Base-by-base conservation (phyloP, 345 rosid species). In the Erodium maritimum region DNA sequence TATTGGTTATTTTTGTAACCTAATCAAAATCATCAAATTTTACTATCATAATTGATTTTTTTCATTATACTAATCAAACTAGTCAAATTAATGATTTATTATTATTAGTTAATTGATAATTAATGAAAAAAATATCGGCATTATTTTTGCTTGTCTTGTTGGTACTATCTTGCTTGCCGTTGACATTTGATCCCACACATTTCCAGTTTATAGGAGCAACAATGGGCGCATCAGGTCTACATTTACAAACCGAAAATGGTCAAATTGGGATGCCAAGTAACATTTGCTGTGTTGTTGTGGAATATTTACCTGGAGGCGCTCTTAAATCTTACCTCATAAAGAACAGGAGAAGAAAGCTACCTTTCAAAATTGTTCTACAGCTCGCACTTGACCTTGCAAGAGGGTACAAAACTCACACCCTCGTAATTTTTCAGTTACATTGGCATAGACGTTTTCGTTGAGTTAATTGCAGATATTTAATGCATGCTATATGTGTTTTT, bases 361-460 rank as follows among this genome's bases (percentile, higher is more conserved):
- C 90, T 20, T 93, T 93, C 78, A 93, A 90, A 75, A 85, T 93
- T 63, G 99, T 93, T 48, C 75, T 80, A 48, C 97, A 93, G 79
- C 73, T 93, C 65, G 95, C 95, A 18, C 96, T 93, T 71, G 97
- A 93, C 77, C 91, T 93, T 58, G 99, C 99, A 33, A 81, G 95
- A 78, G 99, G 99, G 97, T 90, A 79, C 42, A 0, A 17, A n/a
- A 48, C 37, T 46, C 50, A 20, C 17, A 54, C 17, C 19, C 17
- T 52, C 10, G 19, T n/a, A n/a, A n/a, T n/a, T n/a, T n/a, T 52
- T 18, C 8, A 52, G 55, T 19, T 17, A 52, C n/a, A 52, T 51
- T n/a, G 53, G 12, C 34, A 42, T 18, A 37, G 29, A 20, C 8
- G 21, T 13, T 62, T n/a, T n/a, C n/a, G n/a, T n/a, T n/a, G n/a